These are phyloP conservation scores for Kodamaea kakaduensis DNA, from an alignment of 805 yeast species.

Conservation along the genomic window DNA sequence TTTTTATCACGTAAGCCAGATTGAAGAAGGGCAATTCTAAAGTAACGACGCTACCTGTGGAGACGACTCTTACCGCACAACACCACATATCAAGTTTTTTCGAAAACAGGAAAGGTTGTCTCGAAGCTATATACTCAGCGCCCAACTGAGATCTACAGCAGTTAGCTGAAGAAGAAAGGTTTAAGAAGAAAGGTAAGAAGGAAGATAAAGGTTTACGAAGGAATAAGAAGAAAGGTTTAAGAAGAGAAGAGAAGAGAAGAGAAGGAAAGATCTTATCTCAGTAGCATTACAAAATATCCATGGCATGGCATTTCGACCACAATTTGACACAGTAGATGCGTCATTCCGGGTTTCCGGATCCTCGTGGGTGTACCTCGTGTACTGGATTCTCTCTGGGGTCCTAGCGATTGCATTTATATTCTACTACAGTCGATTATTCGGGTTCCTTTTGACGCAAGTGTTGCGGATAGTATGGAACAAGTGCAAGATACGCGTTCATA, in stretches of 20 bases:
- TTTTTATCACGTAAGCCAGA: too few relatives aligned
- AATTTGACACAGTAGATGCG: conserved; percentile 24
- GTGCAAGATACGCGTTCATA: conserved; percentile 52
- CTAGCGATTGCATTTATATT: conserved; percentile 63
- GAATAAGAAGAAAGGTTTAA: conserved; percentile 8
- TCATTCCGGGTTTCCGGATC: conserved; percentile 22
- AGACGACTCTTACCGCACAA: too few relatives aligned
- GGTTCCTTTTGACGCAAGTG: conserved; percentile 49
- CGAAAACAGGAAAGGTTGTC: too few relatives aligned
- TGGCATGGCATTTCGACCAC: conserved; percentile 24
- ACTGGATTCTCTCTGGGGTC: conserved; percentile 70
- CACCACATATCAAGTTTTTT: too few relatives aligned
- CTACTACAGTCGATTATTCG: conserved; percentile 71
- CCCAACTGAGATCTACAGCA: too few relatives aligned
- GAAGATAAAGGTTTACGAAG: too few relatives aligned
- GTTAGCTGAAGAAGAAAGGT: too few relatives aligned
- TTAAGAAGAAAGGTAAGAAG: too few relatives aligned
- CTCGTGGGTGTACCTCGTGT: conserved; percentile 70
- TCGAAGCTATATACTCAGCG: too few relatives aligned
- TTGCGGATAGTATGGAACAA: conserved; percentile 62
- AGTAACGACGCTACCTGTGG: too few relatives aligned
- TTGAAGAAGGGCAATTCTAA: too few relatives aligned
- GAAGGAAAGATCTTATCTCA: neutral
- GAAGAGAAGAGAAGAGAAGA: too few relatives aligned
- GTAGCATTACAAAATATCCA: neutral